Base-by-base conservation (phyloP, 495 filamentous ascomycete genomes). In the Astrothelium macrocarpum region DNA sequence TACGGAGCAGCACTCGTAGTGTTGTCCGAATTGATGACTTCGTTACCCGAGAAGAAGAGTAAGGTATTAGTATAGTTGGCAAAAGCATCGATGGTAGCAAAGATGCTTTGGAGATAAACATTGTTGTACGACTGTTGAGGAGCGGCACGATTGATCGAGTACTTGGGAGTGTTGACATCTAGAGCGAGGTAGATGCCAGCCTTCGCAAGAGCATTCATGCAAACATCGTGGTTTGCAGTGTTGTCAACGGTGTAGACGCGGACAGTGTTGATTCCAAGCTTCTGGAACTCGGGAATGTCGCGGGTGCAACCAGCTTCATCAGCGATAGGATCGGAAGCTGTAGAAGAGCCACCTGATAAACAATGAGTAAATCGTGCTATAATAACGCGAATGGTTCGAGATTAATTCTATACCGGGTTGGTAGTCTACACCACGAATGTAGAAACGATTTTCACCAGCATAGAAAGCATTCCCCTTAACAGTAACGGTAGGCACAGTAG, bases 31-130 rank as follows among this genome's bases (percentile, higher is more conserved):
- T 97, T 95, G 81, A 96, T 91, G 66, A 96, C 91, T 77, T 97
- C 93, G 74, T 97, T 97, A 43, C 90, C 93, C 20, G 92, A 95
- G 81, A 96, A 96, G 85, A 97, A 97, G 59, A 90, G 88, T 56
- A 96, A 79, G 14, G 88, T 92, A 79, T 97, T 97, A 78, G 80
- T 76, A 77, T 96, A 97, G 70, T 88, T 86, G 68, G 82, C 79
- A 70, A 97, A 96, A 61, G 81, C 86, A 72, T 97, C 92, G 65
- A 97, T 84, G 64, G 93, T 97, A 16, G 93, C 88, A 73, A 97
- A 97, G 71, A 96, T 78, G 75, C 87, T 91, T 78, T 97, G 91
- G 31, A 97, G 83, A 71, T 98, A 98, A 60, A 84, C 84, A 60
- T 85, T 82, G 74, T 97, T 98, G 85, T 98, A 98, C 10, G 93